Base-by-base conservation (phyloP, 352 stramenopile genomes). In the Phytophthora sp. region DNA sequence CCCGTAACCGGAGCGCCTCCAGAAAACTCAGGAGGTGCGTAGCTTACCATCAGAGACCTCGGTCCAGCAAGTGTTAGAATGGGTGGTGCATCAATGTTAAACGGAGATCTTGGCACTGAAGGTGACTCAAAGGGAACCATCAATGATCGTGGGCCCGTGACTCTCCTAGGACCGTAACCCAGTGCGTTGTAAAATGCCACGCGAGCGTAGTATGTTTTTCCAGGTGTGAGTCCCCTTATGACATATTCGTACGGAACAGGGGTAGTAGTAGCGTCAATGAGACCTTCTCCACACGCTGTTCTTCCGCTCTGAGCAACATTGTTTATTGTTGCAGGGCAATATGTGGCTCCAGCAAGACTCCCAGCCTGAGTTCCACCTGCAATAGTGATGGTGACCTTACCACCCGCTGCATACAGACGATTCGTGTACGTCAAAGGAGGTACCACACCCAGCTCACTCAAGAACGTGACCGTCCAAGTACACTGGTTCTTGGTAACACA, bases 1-100 rank as follows among this genome's bases (percentile, higher is more conserved):
- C 82, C 76, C 5, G 87, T 97, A 18, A 99, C 72, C 4, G 74
- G 64, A 2, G 87, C 81, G 24, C 96, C 96, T 6, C 96, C 96
- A 44, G 89, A 77, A 58, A 97, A 97, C 6, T 49, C 60, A 3
- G 94, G 92, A 12, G 88, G 71, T 1, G 78, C 78, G 56, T 92
- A 98, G 3, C 78, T 71, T 5, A 98, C 72, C 15, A 88, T 60
- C 12, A 98, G 63, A 28, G 87, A 83, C 7, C 76, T 94, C 7
- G 71, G 74, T 2, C 72, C 88, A 30, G 74, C 83, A 0, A 97
- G 70, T 5, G 87, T 91, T 12, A 95, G 71, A 32, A 88, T 71
- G 3, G 88, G 82, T 10, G 66, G 39, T 3, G 87, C 77, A 18
- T 72, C 49, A 4, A 76, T 27, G 34, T 91, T 93, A 53, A 88